phyloP scores from a whole-genome alignment of 2,329 filamentous ascomycete species.

The Talaromyces sp. region DNA sequence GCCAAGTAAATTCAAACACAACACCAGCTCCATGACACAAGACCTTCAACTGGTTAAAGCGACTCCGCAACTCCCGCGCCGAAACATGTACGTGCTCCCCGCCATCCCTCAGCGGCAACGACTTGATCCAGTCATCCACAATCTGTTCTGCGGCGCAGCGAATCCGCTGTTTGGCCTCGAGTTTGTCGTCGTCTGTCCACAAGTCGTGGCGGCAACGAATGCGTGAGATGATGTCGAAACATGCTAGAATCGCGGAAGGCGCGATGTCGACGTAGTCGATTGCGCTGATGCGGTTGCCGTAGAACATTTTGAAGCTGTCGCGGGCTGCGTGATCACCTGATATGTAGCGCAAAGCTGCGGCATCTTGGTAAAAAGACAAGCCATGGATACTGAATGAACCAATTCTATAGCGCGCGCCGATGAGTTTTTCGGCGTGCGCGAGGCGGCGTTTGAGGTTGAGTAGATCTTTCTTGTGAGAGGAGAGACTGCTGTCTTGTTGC shows the following conservation, averaged over 20 bases:
- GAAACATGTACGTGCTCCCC: background rate
- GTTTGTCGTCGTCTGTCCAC: constrained; percentile 11
- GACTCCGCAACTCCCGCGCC: background rate
- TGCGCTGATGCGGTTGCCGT: constrained; percentile 9
- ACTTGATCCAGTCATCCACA: constrained; percentile 12
- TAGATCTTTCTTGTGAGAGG: constrained; percentile 2
- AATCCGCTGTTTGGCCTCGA: constrained; percentile 7
- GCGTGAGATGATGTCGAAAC: constrained; percentile 13
- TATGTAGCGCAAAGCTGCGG: constrained; percentile 9
- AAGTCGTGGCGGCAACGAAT: constrained; percentile 10
- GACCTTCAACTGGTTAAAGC: constrained; percentile 1
- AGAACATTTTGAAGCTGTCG: constrained; percentile 11
- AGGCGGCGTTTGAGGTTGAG: constrained; percentile 13
- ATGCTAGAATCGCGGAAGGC: constrained; percentile 3
- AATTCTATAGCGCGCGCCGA: background rate
- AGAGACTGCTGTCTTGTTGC: background rate
- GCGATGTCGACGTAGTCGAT: constrained; percentile 11
- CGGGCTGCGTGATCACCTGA: background rate
- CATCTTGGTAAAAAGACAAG: constrained; percentile 11
- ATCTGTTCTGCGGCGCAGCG: constrained; percentile 10
- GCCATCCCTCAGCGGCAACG: background rate
- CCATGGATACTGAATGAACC: constrained; percentile 2
- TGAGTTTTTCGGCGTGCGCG: constrained; percentile 6
- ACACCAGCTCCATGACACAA: constrained; percentile 2
- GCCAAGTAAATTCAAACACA: constrained; percentile 6